Evolutionary conservation across 169 alveolate species (phyloP).

Genomic region (Plasmodium cynomolgi): DNA sequence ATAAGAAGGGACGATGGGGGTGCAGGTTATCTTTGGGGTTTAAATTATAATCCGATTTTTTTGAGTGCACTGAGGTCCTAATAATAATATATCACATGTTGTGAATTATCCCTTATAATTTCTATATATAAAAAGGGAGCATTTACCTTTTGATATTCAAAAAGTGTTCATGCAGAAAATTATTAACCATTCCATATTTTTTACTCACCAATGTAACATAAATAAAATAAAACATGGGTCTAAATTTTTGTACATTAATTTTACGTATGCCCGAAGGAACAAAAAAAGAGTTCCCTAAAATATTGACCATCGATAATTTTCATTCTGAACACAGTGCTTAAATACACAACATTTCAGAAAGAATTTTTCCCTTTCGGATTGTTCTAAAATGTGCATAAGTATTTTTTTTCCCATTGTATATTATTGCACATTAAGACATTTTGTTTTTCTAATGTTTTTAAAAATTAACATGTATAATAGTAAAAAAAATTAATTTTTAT

Average conservation of each 20-base stretch:
- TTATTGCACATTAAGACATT: neutral
- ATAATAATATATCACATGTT: neutral
- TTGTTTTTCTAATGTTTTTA: neutral
- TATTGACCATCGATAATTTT: neutral
- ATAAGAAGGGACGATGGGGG: neutral
- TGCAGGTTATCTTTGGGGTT: neutral
- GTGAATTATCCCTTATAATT: neutral
- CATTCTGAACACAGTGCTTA: neutral
- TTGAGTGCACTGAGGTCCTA: neutral
- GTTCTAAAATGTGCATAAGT: neutral
- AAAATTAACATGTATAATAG: neutral
- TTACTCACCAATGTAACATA: neutral
- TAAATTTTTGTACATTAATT: neutral
- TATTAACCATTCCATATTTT: neutral
- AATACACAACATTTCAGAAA: neutral
- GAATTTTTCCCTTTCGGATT: neutral
- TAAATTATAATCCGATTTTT: no score
- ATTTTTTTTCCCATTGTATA: neutral
- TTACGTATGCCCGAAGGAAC: neutral
- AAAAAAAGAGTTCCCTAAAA: neutral
- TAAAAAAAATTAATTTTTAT: conserved; percentile 7
- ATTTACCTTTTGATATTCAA: neutral
- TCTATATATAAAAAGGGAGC: neutral
- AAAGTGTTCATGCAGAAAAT: neutral
- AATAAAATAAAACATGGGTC: neutral